Evolutionary conservation across 345 rosid genomes (phyloP).

Genomic region (Turritis glabra): DNA sequence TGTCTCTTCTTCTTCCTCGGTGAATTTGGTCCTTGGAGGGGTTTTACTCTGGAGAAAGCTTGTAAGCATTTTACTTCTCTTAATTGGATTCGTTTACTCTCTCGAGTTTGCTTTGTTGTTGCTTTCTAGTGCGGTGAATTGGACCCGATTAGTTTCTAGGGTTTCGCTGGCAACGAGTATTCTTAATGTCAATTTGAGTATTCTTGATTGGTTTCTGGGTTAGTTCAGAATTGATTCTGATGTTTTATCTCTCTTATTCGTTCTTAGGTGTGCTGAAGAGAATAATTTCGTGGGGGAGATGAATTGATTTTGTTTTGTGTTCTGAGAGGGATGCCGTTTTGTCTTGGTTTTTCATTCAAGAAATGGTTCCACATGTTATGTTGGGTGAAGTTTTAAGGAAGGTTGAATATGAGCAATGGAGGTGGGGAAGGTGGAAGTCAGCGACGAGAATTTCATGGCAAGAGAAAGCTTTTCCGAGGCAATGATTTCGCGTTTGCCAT

Average conservation of each 20-base stretch:
- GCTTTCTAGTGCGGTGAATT: constrained; percentile 7
- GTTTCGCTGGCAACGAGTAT: background rate
- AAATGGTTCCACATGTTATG: constrained; percentile 41
- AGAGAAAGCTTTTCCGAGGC: constrained; percentile 44
- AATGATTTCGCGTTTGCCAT: constrained; percentile 56
- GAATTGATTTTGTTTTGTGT: constrained; percentile 16
- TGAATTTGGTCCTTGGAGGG: background rate
- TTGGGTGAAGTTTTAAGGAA: constrained; percentile 56
- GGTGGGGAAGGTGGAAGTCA: constrained; percentile 60
- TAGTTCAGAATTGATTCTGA: background rate
- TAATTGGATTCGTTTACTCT: background rate
- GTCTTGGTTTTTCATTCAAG: constrained; percentile 18
- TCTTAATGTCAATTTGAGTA: too few relatives aligned
- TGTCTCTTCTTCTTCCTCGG: constrained; percentile 15
- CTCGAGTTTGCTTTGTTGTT: background rate
- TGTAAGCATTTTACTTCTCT: constrained; percentile 27
- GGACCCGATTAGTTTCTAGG: constrained; percentile 27
- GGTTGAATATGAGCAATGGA: constrained; percentile 89
- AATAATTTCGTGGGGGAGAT: background rate
- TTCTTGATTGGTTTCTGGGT: background rate
- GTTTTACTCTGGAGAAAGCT: constrained; percentile 3
- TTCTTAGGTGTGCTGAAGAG: constrained; percentile 14
- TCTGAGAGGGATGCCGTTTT: constrained; percentile 35
- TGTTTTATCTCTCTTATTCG: background rate
- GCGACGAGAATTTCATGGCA: constrained; percentile 34